These are phyloP conservation scores for Solanum hybrid DNA, from an alignment of 305 asterid genomes.

Conservation along the genomic window DNA sequence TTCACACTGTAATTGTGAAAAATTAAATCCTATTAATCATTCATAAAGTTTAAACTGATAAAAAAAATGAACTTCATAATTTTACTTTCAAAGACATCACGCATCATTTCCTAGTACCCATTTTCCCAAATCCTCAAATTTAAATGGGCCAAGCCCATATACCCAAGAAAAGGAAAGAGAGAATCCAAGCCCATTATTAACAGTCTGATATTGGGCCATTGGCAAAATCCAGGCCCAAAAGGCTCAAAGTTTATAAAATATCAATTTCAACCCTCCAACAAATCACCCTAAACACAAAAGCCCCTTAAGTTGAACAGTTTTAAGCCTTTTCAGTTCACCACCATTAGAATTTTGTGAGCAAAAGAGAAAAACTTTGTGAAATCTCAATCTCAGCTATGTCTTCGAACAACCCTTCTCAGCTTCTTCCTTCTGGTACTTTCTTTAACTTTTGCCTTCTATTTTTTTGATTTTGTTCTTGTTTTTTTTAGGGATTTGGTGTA, in stretches of 20 bases:
- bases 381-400: constrained; percentile 21
- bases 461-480: neutral
- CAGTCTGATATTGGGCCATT: neutral
- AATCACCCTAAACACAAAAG: neutral
- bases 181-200: neutral
- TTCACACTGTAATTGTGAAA: neutral
- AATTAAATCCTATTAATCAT: neutral
- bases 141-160: neutral
- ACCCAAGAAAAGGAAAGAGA: neutral
- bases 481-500: neutral
- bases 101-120: neutral
- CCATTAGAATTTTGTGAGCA: neutral
- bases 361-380: neutral
- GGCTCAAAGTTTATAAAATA: neutral
- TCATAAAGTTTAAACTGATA: neutral
- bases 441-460: neutral
- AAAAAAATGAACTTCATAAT: neutral
- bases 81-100: neutral
- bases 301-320: neutral
- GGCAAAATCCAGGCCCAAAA: neutral
- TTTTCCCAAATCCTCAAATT: neutral
- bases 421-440: constrained; percentile 46
- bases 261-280: neutral
- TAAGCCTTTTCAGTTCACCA: neutral
- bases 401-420: constrained; percentile 59